These are phyloP conservation scores for Nicotiana obtusifolia DNA, from an alignment of 257 asterid species.

Conservation along the genomic window DNA sequence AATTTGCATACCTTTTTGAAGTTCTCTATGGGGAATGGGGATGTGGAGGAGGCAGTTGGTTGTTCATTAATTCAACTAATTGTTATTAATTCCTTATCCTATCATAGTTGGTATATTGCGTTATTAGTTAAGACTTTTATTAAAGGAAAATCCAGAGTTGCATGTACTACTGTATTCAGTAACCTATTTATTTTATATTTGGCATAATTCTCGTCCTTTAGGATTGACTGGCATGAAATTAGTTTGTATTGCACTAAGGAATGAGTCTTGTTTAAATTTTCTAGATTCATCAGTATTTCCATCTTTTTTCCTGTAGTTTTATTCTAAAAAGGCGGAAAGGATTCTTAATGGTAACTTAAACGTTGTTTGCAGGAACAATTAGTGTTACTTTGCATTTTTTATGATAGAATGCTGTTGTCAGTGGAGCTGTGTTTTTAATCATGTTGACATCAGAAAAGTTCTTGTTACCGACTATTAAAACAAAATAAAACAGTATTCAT, in stretches of 20 bases:
- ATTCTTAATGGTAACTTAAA: background rate
- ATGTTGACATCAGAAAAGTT: background rate
- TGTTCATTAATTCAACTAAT: background rate
- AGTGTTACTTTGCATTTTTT: background rate
- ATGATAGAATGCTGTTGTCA: background rate
- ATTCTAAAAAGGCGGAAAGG: background rate
- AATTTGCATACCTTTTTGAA: background rate
- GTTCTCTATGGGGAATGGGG: background rate
- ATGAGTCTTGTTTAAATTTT: background rate
- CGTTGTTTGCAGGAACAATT: background rate
- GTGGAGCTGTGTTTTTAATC: background rate
- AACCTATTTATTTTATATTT: background rate
- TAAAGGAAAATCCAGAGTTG: background rate
- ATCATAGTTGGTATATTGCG: background rate
- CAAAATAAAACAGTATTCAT: background rate
- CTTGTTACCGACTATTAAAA: background rate
- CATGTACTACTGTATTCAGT: background rate
- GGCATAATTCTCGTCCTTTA: background rate
- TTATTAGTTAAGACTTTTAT: background rate
- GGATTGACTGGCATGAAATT: background rate
- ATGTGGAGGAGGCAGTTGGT: background rate
- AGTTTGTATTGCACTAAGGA: background rate
- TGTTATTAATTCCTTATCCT: background rate
- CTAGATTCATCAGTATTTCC: background rate
- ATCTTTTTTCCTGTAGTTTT: background rate